Percentiles rank a stretch among this genome's conserved stretches.
These are phyloP conservation scores for Saxophila tyrrhenica DNA, from an alignment of 495 filamentous ascomycete species.

Conservation along the genomic window DNA sequence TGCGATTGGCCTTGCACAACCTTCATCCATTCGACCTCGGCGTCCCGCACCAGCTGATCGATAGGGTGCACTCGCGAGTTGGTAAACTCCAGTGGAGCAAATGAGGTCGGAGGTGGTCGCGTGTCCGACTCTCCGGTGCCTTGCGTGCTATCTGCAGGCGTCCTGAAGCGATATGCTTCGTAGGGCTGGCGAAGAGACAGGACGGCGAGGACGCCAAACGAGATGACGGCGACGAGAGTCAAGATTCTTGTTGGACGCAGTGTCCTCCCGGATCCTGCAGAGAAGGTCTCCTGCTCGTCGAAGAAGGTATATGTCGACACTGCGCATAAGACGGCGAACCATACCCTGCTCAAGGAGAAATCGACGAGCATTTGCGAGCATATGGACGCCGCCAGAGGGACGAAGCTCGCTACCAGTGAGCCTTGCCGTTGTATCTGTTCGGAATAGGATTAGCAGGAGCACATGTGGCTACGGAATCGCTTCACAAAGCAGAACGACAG, in stretches of 20 bases:
- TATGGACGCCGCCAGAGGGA: slow-evolving; percentile 14
- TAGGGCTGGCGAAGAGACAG: slow-evolving; percentile 7
- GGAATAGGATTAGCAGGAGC: neutral
- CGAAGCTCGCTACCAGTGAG: slow-evolving; percentile 9
- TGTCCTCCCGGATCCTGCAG: slow-evolving; percentile 1
- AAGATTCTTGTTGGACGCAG: slow-evolving; percentile 8
- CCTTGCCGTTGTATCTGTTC: slow-evolving; percentile 15
- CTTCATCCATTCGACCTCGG: slow-evolving; percentile 35
- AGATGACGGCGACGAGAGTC: slow-evolving; percentile 14
- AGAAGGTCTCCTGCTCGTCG: slow-evolving; percentile 2
- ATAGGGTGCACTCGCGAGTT: slow-evolving; percentile 37
- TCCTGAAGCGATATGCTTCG: neutral
- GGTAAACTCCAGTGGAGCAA: slow-evolving; percentile 21
- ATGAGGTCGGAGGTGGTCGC: slow-evolving; percentile 2
- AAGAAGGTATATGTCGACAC: slow-evolving; percentile 9
- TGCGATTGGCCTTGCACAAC: slow-evolving; percentile 38
- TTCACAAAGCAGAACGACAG: too few relatives aligned
- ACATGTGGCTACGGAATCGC: neutral
- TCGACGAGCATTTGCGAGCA: slow-evolving; percentile 8
- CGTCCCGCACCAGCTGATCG: slow-evolving; percentile 40
- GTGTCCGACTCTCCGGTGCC: neutral
- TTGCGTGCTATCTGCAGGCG: neutral
- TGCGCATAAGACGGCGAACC: slow-evolving; percentile 18
- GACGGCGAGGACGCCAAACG: slow-evolving; percentile 10
- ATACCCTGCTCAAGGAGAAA: slow-evolving; percentile 12